Base-by-base conservation (phyloP, 352 stramenopile genomes). In the Globisporangium iwayamae region DNA sequence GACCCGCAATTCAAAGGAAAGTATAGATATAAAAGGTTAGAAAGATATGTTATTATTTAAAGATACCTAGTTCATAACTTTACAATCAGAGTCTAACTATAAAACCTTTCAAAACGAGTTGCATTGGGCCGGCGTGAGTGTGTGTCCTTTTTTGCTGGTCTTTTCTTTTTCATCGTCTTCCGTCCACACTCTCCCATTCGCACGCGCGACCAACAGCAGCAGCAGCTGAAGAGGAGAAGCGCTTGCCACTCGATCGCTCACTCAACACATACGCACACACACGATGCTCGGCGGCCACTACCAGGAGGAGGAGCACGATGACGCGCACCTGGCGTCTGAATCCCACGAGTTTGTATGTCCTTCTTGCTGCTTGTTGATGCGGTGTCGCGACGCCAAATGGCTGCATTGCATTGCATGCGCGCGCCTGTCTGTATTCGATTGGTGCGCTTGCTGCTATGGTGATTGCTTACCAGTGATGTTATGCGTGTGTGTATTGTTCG, bases 321-420 rank as follows among this genome's bases (percentile, higher is more conserved):
- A 66, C 4, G 55, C 62, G 28, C 57, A 61, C 10, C 14, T 38
- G 18, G 65, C 51, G 4, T 38, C 67, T 0, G 66, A 70, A 6
- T 25, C 62, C 45, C 61, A 65, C 58, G 62, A 62, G 47, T 76
- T 75, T 48, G 63, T 67, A 51, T 60, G 66, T 52, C 7, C 20
- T 11, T 2, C 9, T 38, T 18, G 38, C 47, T 47, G 18, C n/a
- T 38, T 43, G 18, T 9, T 41, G 9, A 41, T 11, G 36, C 9
- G 36, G 36, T 41, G 36, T 28, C 25, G 25, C 25, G 25, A 28
- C 25, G 36, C 36, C 36, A 41, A 41, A 41, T 41, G 36, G 36
- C 36, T 41, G 9, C 36, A 14, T 41, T 41, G 36, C 36, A 41
- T 41, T 11, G 9, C 11, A 14, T 14, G 36, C 36, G 36, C 7